phyloP scores from a whole-genome alignment of 306 rosid genomes.

The Quercus rubra region DNA sequence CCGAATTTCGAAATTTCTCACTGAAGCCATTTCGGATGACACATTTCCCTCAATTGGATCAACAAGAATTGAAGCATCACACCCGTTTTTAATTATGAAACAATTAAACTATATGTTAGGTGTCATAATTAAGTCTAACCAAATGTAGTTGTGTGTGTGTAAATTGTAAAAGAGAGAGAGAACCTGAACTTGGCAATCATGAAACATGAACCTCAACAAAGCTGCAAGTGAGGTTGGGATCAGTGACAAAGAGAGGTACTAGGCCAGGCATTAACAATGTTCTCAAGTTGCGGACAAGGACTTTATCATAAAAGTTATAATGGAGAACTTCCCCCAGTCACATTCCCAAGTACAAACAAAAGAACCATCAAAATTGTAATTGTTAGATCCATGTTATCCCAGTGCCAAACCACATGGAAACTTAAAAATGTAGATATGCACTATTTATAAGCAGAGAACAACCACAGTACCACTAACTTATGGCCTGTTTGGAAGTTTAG shows the following conservation, averaged over 20 bases:
- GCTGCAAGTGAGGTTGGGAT: constrained; percentile 32
- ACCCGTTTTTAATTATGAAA: constrained; percentile 8
- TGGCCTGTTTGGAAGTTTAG: no score
- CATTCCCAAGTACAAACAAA: not conserved
- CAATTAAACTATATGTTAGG: not conserved
- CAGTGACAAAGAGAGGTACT: constrained; percentile 16
- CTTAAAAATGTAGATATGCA: not conserved
- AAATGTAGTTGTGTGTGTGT: not conserved
- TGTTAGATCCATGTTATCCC: constrained; percentile 5
- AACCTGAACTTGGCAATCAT: constrained; percentile 41
- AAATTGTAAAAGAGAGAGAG: not conserved
- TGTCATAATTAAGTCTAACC: not conserved
- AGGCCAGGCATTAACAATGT: constrained; percentile 16
- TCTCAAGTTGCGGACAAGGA: constrained; percentile 33
- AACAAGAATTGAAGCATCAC: constrained; percentile 35
- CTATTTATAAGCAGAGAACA: not conserved
- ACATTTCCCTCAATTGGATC: not conserved
- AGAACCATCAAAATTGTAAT: not conserved
- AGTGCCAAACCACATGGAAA: not conserved
- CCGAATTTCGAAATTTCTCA: constrained; percentile 22
- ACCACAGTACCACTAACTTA: not conserved
- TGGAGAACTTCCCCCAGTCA: constrained; percentile 18
- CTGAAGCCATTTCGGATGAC: constrained; percentile 20
- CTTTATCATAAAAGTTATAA: constrained; percentile 26
- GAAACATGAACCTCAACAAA: constrained; percentile 41